These are phyloP conservation scores for Geum urbanum DNA, from an alignment of 306 rosid species.

Conservation along the genomic window DNA sequence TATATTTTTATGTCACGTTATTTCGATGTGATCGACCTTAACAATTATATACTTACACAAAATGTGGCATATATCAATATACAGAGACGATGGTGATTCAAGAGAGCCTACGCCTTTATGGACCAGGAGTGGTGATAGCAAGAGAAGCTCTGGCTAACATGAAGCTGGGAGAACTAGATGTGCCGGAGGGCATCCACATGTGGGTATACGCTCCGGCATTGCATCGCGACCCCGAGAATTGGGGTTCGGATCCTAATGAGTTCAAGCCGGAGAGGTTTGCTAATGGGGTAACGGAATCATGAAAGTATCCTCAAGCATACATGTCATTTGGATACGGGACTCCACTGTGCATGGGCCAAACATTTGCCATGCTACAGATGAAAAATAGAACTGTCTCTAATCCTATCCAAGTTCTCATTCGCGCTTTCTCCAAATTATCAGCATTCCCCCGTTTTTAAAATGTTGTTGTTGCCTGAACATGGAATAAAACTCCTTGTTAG, in stretches of 20 bases:
- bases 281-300: constrained; percentile 6
- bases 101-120: constrained; percentile 21
- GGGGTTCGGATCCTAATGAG: constrained; percentile 14
- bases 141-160: constrained; percentile 9
- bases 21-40: not conserved
- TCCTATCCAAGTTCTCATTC: constrained; percentile 6
- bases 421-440: constrained; percentile 17
- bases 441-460: constrained; percentile 5
- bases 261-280: constrained; percentile 22
- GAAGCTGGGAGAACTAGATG: constrained; percentile 11
- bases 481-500: constrained; percentile 8
- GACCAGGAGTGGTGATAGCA: constrained; percentile 1
- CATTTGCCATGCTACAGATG: constrained; percentile 16
- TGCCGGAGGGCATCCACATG: constrained; percentile 14
- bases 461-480: not conserved
- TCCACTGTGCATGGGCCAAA: constrained; percentile 13
- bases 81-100: constrained; percentile 17
- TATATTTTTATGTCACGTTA: not conserved
- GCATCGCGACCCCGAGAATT: constrained; percentile 16
- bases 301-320: constrained; percentile 20
- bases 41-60: not conserved
- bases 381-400: constrained; percentile 10
- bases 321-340: constrained; percentile 16
- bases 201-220: constrained; percentile 5
- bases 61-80: not conserved